Evolutionary conservation across 257 asterid species (phyloP).

Genomic region (Solanum bukasovii): DNA sequence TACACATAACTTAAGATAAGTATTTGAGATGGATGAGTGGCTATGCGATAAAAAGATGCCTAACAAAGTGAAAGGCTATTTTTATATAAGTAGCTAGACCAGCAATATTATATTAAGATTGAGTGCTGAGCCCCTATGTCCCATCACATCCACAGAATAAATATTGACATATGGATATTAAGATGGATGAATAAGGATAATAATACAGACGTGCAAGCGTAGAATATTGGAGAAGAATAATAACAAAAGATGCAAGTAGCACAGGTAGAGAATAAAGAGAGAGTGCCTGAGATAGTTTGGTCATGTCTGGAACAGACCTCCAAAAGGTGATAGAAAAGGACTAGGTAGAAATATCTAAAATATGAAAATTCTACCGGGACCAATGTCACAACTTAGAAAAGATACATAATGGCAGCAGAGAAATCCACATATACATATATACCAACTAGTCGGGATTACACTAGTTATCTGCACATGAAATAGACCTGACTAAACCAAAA

Average conservation of each 20-base stretch:
- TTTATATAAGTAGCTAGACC: background rate
- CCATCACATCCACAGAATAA: background rate
- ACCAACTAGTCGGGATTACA: background rate
- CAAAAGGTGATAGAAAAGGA: background rate
- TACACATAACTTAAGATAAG: background rate
- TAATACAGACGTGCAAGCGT: background rate
- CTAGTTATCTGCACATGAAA: background rate
- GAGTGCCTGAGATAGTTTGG: background rate
- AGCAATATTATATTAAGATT: background rate
- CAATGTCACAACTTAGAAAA: background rate
- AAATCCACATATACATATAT: background rate
- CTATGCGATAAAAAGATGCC: background rate
- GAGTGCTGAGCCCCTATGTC: background rate
- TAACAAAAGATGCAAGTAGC: background rate
- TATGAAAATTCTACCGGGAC: background rate
- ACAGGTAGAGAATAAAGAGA: background rate
- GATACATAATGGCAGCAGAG: background rate
- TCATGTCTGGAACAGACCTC: background rate
- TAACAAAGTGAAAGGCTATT: background rate
- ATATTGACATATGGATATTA: background rate
- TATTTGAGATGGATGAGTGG: background rate
- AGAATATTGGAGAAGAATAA: background rate
- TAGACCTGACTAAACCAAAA: background rate
- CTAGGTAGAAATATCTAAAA: background rate
- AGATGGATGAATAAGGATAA: background rate